Conservation (phyloP, 2,329 filamentous ascomycete species). For the Fusarium brachygibbosum region DNA sequence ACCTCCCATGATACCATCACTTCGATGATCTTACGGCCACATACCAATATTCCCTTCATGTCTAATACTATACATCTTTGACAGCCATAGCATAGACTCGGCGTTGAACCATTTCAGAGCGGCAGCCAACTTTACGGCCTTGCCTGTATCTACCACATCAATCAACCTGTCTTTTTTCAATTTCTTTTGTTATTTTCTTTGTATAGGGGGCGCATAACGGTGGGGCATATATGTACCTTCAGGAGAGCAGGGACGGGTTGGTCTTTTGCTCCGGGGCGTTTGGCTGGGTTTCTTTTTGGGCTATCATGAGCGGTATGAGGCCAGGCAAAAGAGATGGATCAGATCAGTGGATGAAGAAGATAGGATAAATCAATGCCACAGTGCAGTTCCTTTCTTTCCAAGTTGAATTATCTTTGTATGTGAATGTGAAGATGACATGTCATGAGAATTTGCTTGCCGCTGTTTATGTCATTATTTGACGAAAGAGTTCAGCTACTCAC, state of each 20-base stretch:
- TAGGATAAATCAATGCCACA: constrained; percentile 46
- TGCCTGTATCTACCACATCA: constrained; percentile 48
- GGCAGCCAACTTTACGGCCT: constrained; percentile 35
- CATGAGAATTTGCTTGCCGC: not conserved
- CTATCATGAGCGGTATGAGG: constrained; percentile 48
- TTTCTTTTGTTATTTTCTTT: constrained; percentile 44
- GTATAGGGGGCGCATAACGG: constrained; percentile 49
- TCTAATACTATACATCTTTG: constrained; percentile 48
- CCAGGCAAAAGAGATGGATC: constrained; percentile 45
- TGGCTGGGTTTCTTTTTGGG: constrained; percentile 41
- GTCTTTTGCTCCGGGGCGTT: constrained; percentile 47
- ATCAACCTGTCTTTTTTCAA: constrained; percentile 42
- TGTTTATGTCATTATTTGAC: not conserved
- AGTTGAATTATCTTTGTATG: not conserved
- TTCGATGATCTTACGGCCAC: constrained; percentile 46
- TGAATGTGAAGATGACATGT: not conserved
- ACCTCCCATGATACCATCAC: constrained; percentile 46
- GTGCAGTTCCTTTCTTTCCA: constrained; percentile 43
- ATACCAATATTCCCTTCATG: constrained; percentile 45
- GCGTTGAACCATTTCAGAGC: constrained; percentile 49
- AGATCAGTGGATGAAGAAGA: constrained; percentile 35
- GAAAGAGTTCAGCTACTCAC: not conserved
- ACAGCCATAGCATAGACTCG: constrained; percentile 53
- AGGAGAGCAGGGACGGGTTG: constrained; percentile 38
- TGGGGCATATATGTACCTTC: constrained; percentile 43